Conservation (phyloP, 371 early-diverging fungal genomes). For the Syncephalastrum contaminatum region DNA sequence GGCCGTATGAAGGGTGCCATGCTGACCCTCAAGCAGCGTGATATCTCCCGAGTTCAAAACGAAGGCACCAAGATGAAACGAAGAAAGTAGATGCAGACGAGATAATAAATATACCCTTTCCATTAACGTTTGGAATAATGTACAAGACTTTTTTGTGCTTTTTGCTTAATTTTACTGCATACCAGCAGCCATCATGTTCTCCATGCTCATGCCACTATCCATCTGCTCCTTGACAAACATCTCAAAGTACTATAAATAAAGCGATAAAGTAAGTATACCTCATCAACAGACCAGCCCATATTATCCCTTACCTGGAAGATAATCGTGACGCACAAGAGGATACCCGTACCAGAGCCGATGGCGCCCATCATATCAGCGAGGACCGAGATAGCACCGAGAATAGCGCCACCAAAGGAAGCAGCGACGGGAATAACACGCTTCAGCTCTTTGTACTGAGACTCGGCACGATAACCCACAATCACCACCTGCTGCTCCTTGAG, state of each 20-base stretch:
- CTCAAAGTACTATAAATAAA: constrained; percentile 79
- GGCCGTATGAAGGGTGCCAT: constrained; percentile 48
- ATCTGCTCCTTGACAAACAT: constrained; percentile 96
- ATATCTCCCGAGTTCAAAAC: no score
- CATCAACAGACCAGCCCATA: not conserved
- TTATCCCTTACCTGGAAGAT: constrained; percentile 81
- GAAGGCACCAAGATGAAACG: no score
- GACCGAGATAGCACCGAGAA: constrained; percentile 94
- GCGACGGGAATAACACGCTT: constrained; percentile 98
- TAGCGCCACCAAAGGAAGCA: constrained; percentile 95
- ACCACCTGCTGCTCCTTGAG: constrained; percentile 97
- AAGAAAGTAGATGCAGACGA: no score
- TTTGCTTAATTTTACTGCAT: no score
- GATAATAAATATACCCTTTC: no score
- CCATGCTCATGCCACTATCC: constrained; percentile 65
- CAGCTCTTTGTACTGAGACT: constrained; percentile 96
- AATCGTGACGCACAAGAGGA: constrained; percentile 98
- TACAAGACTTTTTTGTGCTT: no score
- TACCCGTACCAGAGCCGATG: constrained; percentile 99
- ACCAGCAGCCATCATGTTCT: constrained; percentile 37
- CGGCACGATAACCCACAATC: constrained; percentile 96
- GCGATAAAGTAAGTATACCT: no score
- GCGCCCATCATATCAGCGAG: constrained; percentile 93
- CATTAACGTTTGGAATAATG: no score
- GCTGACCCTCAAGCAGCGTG: constrained; percentile 9